Percentiles rank a stretch among this genome's conserved stretches.
Evolutionary conservation across 768 basidiomycete genomes (phyloP).

Genomic region (Harrya chromipes): DNA sequence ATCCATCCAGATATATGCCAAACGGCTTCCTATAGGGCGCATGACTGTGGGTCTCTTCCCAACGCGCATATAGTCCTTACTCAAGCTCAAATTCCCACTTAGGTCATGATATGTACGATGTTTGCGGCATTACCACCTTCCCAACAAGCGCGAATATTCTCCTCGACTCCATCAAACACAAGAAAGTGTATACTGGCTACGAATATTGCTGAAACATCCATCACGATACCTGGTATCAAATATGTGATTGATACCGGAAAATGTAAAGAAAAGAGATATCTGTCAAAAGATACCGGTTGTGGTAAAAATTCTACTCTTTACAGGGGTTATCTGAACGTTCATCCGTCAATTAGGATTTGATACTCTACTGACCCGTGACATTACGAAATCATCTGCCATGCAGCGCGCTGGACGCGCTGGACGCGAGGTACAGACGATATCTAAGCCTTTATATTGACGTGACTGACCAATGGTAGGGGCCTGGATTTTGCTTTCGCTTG

Average conservation of each 20-base stretch:
- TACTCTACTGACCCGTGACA: conserved; percentile 74
- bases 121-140: conserved; percentile 81
- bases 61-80: background rate
- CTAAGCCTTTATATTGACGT: background rate
- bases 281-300: conserved; percentile 66
- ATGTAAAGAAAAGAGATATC: conserved; percentile 90
- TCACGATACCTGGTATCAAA: conserved; percentile 93
- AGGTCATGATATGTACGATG: conserved; percentile 79
- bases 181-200: conserved; percentile 95
- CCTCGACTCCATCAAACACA: conserved; percentile 55
- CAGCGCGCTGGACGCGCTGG: conserved; percentile 97
- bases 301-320: conserved; percentile 37
- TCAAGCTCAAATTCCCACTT: conserved; percentile 6
- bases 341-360: conserved; percentile 67
- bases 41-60: conserved; percentile 42
- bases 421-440: conserved; percentile 59
- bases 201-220: conserved; percentile 97
- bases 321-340: background rate
- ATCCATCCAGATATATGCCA: conserved; percentile 65
- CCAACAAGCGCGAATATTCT: conserved; percentile 79
- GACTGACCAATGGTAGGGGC: conserved; percentile 44
- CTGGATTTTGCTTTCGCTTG: conserved; percentile 86
- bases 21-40: conserved; percentile 59
- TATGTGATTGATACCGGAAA: conserved; percentile 97
- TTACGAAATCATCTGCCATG: conserved; percentile 88